Percentiles rank a stretch among this genome's conserved stretches.
Evolutionary conservation across 345 rosid species (phyloP).

Genomic region (Eucalyptus albens): DNA sequence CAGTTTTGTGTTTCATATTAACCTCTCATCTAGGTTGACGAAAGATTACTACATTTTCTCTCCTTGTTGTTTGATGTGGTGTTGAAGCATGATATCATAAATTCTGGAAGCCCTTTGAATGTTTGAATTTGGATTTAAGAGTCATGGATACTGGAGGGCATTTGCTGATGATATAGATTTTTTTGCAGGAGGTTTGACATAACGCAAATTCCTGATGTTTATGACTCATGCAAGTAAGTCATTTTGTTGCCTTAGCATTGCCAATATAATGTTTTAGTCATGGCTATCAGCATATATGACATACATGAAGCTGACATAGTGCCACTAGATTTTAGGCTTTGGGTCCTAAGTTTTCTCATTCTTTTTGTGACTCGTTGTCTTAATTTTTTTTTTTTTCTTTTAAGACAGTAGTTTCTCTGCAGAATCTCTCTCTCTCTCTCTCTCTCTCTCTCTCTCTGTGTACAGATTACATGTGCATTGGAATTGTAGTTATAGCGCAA

Average conservation of each 20-base stretch:
- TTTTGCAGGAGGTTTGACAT: slow-evolving; percentile 84
- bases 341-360: not conserved
- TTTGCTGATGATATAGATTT: not conserved
- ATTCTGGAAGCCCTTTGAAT: not conserved
- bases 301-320: not conserved
- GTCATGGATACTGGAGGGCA: not conserved
- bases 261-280: not conserved
- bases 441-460: not conserved
- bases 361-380: not conserved
- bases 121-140: not conserved
- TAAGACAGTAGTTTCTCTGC: not conserved
- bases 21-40: not conserved
- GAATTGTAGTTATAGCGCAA: not conserved
- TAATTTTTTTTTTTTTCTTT: not conserved
- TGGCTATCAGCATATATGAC: not conserved
- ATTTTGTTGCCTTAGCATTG: not conserved
- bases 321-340: not conserved
- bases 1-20: not conserved
- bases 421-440: not conserved
- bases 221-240: slow-evolving; percentile 99
- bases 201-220: slow-evolving; percentile 98
- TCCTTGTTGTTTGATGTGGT: not conserved
- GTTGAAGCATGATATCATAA: not conserved
- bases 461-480: not conserved
- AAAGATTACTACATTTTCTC: not conserved